Conservation (phyloP, 352 stramenopile genomes). For the Elongisporangium senticosum region DNA sequence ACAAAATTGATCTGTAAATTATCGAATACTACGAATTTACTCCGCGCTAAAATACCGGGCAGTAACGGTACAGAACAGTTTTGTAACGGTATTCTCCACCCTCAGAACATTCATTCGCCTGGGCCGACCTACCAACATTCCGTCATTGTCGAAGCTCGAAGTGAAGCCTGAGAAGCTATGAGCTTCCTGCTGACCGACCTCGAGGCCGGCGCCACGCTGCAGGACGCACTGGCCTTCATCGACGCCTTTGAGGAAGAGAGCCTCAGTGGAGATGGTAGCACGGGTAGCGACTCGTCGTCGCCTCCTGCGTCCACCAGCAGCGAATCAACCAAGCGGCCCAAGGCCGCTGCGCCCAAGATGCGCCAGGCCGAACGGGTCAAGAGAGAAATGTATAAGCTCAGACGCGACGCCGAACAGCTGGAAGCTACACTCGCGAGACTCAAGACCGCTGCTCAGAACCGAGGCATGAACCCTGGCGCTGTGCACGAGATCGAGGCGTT, state of each 20-base stretch:
- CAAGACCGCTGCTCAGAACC: not conserved
- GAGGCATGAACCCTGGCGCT: not conserved
- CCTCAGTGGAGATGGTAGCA: not conserved
- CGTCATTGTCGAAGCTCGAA: too few relatives aligned
- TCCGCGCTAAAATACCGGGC: too few relatives aligned
- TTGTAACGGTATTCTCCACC: too few relatives aligned
- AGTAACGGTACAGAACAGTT: too few relatives aligned
- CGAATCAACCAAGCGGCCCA: not conserved
- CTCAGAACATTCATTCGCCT: too few relatives aligned
- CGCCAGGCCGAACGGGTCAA: not conserved
- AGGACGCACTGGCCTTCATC: constrained; percentile 15
- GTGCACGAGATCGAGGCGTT: not conserved
- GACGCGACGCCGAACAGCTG: not conserved
- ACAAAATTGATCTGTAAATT: too few relatives aligned
- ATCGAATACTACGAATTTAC: too few relatives aligned
- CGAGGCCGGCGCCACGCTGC: constrained; percentile 4
- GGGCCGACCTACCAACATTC: too few relatives aligned
- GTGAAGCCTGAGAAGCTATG: too few relatives aligned
- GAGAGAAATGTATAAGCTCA: not conserved
- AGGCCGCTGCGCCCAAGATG: not conserved
- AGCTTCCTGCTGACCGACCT: not conserved
- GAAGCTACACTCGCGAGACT: not conserved
- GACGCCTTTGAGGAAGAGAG: constrained; percentile 3
- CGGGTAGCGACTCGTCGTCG: not conserved
- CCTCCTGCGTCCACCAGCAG: not conserved